Base-by-base conservation (phyloP, 208 protist species). In the Crithidia brevicula region DNA sequence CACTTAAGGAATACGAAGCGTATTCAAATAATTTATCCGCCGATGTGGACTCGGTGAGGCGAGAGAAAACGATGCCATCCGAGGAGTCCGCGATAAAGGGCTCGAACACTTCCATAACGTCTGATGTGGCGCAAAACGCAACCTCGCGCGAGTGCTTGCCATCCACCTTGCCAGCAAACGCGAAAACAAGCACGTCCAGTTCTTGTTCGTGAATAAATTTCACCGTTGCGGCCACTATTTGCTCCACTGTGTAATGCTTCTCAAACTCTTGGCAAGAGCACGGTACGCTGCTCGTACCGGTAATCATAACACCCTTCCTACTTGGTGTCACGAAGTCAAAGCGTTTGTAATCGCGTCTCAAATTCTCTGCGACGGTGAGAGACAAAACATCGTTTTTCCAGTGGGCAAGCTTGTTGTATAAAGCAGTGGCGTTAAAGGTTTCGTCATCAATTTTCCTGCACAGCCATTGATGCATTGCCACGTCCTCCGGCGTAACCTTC, bases 291-390 rank as follows among this genome's bases (percentile, higher is more conserved):
- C 83, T 91, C 7, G 92, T 94, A 23, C 91, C 91, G 4, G 79
- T 77, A 30, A 61, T 40, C 28, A 91, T 36, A 0, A 53, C 38
- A 18, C 65, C 59, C 11, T 36, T 49, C 40, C 59, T 42, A 18
- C 23, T 40, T 3, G 31, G 58, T 15, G 68, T 70, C 28, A 53
- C 38, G 62, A 85, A 92, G 20, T 77, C 73, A 53, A 93, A 96
- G 22, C 71, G 52, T 60, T 96, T 96, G 73, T 89, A 94, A 64
- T 96, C 91, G 4, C 91, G 79, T 27, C 80, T 71, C 51, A 94
- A 64, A 60, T 93, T 91, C 49, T 96, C 76, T 25, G 71, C 60
- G 5, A 93, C 57, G 23, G 75, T 85, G 13, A 96, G 78, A n/a
- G 33, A 45, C 31, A 91, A 74, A 25, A 94, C 87, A 43, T 96